These are phyloP conservation scores for Carex cristatella DNA, from an alignment of 176 grass and related monocot genomes.

Conservation along the genomic window DNA sequence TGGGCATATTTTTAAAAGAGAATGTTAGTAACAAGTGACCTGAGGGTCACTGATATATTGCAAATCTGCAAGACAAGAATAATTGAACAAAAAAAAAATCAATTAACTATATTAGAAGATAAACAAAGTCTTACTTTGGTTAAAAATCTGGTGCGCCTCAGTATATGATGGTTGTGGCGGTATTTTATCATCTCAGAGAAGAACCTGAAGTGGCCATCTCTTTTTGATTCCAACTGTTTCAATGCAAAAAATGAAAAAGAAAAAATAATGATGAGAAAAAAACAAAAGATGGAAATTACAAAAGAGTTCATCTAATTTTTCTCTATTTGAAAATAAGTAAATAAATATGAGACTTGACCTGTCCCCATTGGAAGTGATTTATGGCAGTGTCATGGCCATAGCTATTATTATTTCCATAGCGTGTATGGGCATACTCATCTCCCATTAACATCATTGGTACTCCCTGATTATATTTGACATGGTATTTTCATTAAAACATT, in stretches of 20 bases:
- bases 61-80: neutral
- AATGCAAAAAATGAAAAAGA: neutral
- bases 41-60: neutral
- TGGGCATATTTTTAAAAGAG: neutral
- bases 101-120: neutral
- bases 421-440: constrained; percentile 95
- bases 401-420: constrained; percentile 97
- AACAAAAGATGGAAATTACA: constrained; percentile 22
- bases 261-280: neutral
- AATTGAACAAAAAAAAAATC: neutral
- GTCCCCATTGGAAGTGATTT: constrained; percentile 92
- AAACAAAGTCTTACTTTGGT: constrained; percentile 49
- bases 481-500: constrained; percentile 7
- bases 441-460: constrained; percentile 99
- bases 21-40: neutral
- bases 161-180: constrained; percentile 60
- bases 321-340: neutral
- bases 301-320: neutral
- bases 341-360: constrained; percentile 34
- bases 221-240: constrained; percentile 67
- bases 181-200: constrained; percentile 94
- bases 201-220: constrained; percentile 71
- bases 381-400: constrained; percentile 97
- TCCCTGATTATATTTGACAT: constrained; percentile 41
- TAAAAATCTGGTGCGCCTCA: constrained; percentile 63